Percentiles rank a stretch among this genome's conserved stretches.
Conservation (phyloP, 257 asterid genomes). For the Nicotiana tabacum region DNA sequence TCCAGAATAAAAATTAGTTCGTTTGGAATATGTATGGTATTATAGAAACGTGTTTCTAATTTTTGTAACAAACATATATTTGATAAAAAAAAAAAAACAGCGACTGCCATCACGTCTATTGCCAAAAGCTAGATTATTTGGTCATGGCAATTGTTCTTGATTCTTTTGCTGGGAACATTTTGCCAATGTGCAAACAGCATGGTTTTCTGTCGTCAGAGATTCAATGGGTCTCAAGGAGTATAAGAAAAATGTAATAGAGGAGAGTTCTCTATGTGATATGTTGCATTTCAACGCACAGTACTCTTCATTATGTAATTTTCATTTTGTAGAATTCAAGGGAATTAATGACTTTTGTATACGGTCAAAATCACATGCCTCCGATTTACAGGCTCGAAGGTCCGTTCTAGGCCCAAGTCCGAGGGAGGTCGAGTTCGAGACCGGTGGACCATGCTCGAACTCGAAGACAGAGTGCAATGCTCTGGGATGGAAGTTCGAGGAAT, state of each 20-base stretch:
- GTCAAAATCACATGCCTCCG: too few species aligned
- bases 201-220: background rate
- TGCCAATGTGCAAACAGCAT: background rate
- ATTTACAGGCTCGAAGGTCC: too few species aligned
- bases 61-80: background rate
- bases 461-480: too few species aligned
- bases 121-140: background rate
- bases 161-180: background rate
- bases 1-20: background rate
- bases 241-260: background rate
- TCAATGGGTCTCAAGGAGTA: background rate
- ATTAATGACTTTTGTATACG: background rate
- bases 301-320: background rate
- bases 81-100: background rate
- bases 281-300: background rate
- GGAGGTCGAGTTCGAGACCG: too few species aligned
- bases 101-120: background rate
- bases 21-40: background rate
- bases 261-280: background rate
- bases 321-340: background rate
- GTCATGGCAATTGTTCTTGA: background rate
- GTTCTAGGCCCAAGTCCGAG: too few species aligned
- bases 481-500: too few species aligned
- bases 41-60: too few species aligned
- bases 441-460: too few species aligned